These are phyloP conservation scores for Sarocladium kiliense DNA, from an alignment of 2,329 filamentous ascomycete genomes.

Conservation along the genomic window DNA sequence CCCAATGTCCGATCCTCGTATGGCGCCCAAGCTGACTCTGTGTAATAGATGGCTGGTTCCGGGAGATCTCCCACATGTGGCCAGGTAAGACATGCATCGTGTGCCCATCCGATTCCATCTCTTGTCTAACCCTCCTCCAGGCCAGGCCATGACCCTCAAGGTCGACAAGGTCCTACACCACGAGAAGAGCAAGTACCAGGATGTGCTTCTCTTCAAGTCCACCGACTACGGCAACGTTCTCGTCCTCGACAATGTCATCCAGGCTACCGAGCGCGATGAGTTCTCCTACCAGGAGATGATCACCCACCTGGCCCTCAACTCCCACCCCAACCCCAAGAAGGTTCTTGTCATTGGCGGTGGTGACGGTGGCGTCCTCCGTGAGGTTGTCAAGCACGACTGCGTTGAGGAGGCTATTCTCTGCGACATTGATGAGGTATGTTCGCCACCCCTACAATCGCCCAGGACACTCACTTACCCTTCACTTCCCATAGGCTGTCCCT, in stretches of 20 bases:
- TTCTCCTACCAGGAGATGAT: slow-evolving; percentile 99
- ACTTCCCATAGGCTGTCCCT: slow-evolving; percentile 70
- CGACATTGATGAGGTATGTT: slow-evolving; percentile 91
- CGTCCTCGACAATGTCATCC: slow-evolving; percentile 97
- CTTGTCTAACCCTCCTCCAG: slow-evolving; percentile 29
- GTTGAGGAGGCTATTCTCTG: slow-evolving; percentile 95
- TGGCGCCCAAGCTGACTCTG: slow-evolving; percentile 10
- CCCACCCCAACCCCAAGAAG: slow-evolving; percentile 96
- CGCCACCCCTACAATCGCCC: neutral
- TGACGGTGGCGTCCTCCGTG: slow-evolving; percentile 93
- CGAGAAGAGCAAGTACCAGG: slow-evolving; percentile 99
- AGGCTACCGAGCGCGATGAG: slow-evolving; percentile 97
- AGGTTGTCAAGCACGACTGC: slow-evolving; percentile 98
- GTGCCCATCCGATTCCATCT: neutral
- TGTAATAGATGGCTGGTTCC: slow-evolving; percentile 96
- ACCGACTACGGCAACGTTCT: slow-evolving; percentile 95
- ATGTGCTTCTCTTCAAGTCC: slow-evolving; percentile 97
- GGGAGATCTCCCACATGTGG: slow-evolving; percentile 98
- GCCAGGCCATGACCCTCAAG: slow-evolving; percentile 97
- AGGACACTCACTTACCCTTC: slow-evolving; percentile 6
- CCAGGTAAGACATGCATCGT: slow-evolving; percentile 47
- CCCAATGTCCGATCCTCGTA: too few relatives aligned
- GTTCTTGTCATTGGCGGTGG: slow-evolving; percentile 97
- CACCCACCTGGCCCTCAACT: slow-evolving; percentile 96
- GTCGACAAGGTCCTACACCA: slow-evolving; percentile 98